phyloP scores from a whole-genome alignment of 768 basidiomycete species.

The Leccinum rimulosum region DNA sequence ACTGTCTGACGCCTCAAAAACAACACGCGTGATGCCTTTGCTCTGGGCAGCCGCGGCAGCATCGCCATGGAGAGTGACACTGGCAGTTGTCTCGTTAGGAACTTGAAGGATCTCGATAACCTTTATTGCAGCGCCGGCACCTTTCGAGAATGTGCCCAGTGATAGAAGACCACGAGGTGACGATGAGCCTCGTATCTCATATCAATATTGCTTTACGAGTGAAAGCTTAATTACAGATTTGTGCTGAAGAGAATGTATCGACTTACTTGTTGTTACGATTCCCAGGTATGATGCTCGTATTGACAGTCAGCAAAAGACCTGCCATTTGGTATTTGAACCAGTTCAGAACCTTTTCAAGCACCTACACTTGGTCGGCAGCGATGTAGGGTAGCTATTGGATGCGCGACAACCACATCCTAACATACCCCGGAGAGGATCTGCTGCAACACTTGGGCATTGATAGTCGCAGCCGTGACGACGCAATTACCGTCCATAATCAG shows the following conservation, averaged over 20 bases:
- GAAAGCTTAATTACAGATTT: neutral
- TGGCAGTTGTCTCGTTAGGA: slow-evolving; percentile 56
- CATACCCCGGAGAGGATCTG: slow-evolving; percentile 16
- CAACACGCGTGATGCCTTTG: slow-evolving; percentile 70
- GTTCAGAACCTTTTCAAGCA: no score
- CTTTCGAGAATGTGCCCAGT: slow-evolving; percentile 83
- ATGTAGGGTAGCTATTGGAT: no score
- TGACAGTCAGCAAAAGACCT: slow-evolving; percentile 84
- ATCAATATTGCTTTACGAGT: slow-evolving; percentile 76
- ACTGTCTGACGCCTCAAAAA: slow-evolving; percentile 64
- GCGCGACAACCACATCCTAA: neutral
- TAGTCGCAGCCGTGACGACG: slow-evolving; percentile 25
- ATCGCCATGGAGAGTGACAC: slow-evolving; percentile 68
- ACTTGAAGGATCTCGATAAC: slow-evolving; percentile 87
- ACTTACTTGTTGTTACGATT: slow-evolving; percentile 96
- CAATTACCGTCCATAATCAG: slow-evolving; percentile 28
- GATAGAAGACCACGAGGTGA: slow-evolving; percentile 78
- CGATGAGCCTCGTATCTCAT: slow-evolving; percentile 85
- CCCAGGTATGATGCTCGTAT: slow-evolving; percentile 85
- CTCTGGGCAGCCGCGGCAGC: slow-evolving; percentile 68
- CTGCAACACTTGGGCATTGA: slow-evolving; percentile 20
- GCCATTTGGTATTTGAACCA: slow-evolving; percentile 56
- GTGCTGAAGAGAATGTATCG: neutral
- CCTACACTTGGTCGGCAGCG: no score
- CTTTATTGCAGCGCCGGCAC: slow-evolving; percentile 92